These are phyloP conservation scores for Porphyrellus cyaneotinctus DNA, from an alignment of 768 basidiomycete species.

Conservation along the genomic window DNA sequence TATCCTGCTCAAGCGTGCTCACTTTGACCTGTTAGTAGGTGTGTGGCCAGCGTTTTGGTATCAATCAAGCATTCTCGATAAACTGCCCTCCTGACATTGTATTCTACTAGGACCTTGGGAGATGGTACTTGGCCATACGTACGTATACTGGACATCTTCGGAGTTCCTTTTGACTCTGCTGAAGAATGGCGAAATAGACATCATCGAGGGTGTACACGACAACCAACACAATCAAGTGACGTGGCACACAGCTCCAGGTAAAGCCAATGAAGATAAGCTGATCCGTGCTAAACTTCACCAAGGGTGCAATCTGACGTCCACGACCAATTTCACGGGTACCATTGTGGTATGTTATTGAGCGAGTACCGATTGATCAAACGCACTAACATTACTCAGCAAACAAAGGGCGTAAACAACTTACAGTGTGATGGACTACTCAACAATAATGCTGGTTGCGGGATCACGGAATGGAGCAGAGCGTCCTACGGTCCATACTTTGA, in stretches of 20 bases:
- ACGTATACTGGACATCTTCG: constrained; percentile 22
- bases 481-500: constrained; percentile 86
- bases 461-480: constrained; percentile 74
- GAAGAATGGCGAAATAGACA: constrained; percentile 77
- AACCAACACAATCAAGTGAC: constrained; percentile 83
- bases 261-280: background rate
- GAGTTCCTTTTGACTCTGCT: constrained; percentile 8
- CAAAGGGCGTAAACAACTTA: constrained; percentile 48
- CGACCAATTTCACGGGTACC: constrained; percentile 57
- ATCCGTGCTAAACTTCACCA: constrained; percentile 2
- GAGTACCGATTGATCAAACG: background rate
- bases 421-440: constrained; percentile 51
- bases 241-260: constrained; percentile 69
- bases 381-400: constrained; percentile 32
- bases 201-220: constrained; percentile 82
- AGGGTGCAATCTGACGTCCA: constrained; percentile 59
- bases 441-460: constrained; percentile 69
- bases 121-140: constrained; percentile 61
- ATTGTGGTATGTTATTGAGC: constrained; percentile 48
- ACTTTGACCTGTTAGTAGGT: constrained; percentile 35
- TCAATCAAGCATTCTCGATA: background rate
- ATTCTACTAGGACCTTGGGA: constrained; percentile 36
- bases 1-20: background rate
- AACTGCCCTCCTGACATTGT: constrained; percentile 1
- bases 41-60: constrained; percentile 86